These are phyloP conservation scores for Plasmodium adleri DNA, from an alignment of 169 alveolate genomes.

Conservation along the genomic window DNA sequence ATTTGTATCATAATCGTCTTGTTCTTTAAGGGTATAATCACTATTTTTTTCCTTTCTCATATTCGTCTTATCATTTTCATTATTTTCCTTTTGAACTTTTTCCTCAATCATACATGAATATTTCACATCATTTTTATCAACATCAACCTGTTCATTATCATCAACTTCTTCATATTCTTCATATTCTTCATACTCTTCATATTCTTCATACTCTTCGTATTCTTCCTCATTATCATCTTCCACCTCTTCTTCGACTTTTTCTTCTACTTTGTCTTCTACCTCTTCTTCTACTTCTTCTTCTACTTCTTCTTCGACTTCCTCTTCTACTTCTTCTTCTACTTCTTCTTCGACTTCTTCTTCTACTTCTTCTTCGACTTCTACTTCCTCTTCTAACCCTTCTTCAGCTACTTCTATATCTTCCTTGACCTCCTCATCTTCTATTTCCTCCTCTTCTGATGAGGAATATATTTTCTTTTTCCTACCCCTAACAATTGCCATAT, in stretches of 20 bases:
- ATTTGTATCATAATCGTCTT: neutral
- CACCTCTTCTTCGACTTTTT: conserved; percentile 17
- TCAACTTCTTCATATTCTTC: neutral
- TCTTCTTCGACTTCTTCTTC: conserved; percentile 31
- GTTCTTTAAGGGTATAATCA: too few relatives aligned
- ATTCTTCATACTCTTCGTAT: neutral
- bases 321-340: conserved; percentile 30
- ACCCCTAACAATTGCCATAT: neutral
- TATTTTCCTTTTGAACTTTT: neutral
- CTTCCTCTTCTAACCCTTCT: conserved; percentile 6
- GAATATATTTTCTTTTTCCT: conserved; percentile 36
- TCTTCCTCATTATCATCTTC: conserved; percentile 12
- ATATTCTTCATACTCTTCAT: conserved; percentile 1
- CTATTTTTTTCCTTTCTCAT: neutral
- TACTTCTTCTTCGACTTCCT: conserved; percentile 20
- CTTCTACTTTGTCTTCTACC: conserved; percentile 30
- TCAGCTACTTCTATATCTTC: neutral
- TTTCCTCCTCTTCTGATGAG: conserved; percentile 24
- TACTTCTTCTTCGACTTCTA: conserved; percentile 1
- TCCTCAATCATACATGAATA: neutral
- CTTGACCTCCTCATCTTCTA: conserved; percentile 12
- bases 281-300: conserved; percentile 35
- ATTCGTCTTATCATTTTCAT: neutral
- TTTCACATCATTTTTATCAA: neutral
- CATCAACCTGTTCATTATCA: neutral